These are phyloP conservation scores for Pythium utonaiense DNA, from an alignment of 352 stramenopile genomes.

Conservation along the genomic window DNA sequence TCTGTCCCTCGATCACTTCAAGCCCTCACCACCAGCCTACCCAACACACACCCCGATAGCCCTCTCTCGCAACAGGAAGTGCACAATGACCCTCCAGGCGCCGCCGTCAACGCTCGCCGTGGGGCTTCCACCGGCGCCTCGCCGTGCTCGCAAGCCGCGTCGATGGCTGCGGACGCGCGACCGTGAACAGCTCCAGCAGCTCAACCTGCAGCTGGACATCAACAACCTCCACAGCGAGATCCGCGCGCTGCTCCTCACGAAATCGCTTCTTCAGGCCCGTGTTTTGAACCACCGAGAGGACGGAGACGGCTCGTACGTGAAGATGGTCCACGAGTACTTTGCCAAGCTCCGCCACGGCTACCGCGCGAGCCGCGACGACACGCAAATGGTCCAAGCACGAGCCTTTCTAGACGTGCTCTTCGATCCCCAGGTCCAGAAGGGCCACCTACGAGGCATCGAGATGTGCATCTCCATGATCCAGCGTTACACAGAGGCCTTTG, in stretches of 20 bases:
- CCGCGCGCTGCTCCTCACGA: slow-evolving; percentile 23
- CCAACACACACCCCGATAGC: background rate
- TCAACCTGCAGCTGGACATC: slow-evolving; percentile 38
- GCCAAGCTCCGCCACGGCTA: slow-evolving; percentile 15
- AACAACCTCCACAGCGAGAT: slow-evolving; percentile 39
- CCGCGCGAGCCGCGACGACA: background rate
- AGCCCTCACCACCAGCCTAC: no score
- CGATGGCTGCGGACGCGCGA: slow-evolving; percentile 22
- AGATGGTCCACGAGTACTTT: slow-evolving; percentile 21
- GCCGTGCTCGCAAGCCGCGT: slow-evolving; percentile 8
- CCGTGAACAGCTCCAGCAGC: slow-evolving; percentile 26
- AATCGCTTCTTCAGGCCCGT: slow-evolving; percentile 26
- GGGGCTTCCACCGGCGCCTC: background rate
- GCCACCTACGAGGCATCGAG: slow-evolving; percentile 13
- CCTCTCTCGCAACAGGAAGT: background rate
- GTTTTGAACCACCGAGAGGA: slow-evolving; percentile 8
- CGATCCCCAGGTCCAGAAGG: slow-evolving; percentile 13
- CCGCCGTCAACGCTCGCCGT: background rate
- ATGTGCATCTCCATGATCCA: slow-evolving; percentile 14
- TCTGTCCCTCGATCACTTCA: no score
- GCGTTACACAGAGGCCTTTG: slow-evolving; percentile 16
- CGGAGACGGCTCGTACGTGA: slow-evolving; percentile 17
- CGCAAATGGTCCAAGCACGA: slow-evolving; percentile 6
- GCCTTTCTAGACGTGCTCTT: slow-evolving; percentile 13
- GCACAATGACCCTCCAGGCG: background rate